Percentiles rank a stretch among this genome's conserved stretches.
These are phyloP conservation scores for Jacaranda mimosifolia DNA, from an alignment of 257 asterid genomes.

Conservation along the genomic window DNA sequence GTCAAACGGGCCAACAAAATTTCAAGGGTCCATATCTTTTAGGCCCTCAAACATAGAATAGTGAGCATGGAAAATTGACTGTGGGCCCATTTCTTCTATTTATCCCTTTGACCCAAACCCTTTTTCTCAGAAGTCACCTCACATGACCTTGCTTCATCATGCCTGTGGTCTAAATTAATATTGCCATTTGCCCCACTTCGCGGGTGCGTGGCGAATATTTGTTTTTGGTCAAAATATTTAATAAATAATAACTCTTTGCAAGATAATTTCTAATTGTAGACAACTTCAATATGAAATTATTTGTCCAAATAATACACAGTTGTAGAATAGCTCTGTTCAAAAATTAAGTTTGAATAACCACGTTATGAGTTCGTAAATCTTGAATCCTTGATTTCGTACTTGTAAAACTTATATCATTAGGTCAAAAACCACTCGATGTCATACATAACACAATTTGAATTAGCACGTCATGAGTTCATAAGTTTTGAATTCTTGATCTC, in stretches of 20 bases:
- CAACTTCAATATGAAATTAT: background rate
- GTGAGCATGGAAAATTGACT: background rate
- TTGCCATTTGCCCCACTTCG: background rate
- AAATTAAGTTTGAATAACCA: too few relatives aligned
- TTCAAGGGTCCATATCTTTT: slow-evolving; percentile 17
- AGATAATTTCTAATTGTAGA: background rate
- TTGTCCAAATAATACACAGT: background rate
- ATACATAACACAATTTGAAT: too few relatives aligned
- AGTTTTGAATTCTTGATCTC: too few relatives aligned
- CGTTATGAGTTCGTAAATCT: too few relatives aligned
- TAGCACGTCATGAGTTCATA: too few relatives aligned
- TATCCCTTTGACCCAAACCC: slow-evolving; percentile 7
- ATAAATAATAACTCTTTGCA: background rate
- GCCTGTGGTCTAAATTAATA: background rate
- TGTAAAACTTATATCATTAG: too few relatives aligned
- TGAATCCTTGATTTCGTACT: too few relatives aligned
- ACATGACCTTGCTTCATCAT: background rate
- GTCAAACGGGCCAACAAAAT: slow-evolving; percentile 18
- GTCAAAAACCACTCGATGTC: too few relatives aligned
- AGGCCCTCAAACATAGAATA: slow-evolving; percentile 12
- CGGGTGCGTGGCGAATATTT: background rate
- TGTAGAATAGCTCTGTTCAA: too few relatives aligned
- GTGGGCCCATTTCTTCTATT: slow-evolving; percentile 8
- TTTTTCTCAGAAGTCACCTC: background rate
- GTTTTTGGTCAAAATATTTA: background rate